These are phyloP conservation scores for Volvox africanus DNA, from an alignment of 139 green algal species.

Conservation along the genomic window DNA sequence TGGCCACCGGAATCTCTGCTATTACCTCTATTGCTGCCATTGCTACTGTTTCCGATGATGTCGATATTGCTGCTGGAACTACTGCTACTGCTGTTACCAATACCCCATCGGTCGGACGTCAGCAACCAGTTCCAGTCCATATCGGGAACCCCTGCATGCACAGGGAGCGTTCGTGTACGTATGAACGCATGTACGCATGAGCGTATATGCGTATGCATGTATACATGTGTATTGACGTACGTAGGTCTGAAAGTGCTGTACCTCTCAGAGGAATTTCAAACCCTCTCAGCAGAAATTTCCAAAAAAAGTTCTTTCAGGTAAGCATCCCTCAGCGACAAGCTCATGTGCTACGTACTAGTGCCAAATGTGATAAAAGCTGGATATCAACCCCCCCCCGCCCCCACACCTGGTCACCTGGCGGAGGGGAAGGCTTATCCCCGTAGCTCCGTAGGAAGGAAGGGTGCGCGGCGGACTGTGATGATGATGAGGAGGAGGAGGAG, in stretches of 20 bases:
- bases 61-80: neutral
- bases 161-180: too few species aligned
- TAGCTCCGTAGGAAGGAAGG: neutral
- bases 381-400: too few species aligned
- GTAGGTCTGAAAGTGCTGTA: too few species aligned
- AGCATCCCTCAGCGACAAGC: too few species aligned
- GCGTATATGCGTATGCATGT: too few species aligned
- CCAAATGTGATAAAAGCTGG: too few species aligned
- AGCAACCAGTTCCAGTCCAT: slow-evolving; percentile 52
- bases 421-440: neutral
- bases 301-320: too few species aligned
- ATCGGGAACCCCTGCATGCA: slow-evolving; percentile 12
- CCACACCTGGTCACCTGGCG: neutral
- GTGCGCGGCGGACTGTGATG: neutral
- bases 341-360: too few species aligned
- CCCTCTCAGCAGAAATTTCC: too few species aligned
- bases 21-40: neutral
- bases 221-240: too few species aligned
- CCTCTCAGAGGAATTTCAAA: too few species aligned
- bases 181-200: too few species aligned
- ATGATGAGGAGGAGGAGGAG: neutral
- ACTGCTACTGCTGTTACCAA: neutral
- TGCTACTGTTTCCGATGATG: neutral
- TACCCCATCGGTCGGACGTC: neutral
- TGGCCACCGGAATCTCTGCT: neutral